Conservation (phyloP, 768 basidiomycete species). For the Calvatia gigantea region DNA sequence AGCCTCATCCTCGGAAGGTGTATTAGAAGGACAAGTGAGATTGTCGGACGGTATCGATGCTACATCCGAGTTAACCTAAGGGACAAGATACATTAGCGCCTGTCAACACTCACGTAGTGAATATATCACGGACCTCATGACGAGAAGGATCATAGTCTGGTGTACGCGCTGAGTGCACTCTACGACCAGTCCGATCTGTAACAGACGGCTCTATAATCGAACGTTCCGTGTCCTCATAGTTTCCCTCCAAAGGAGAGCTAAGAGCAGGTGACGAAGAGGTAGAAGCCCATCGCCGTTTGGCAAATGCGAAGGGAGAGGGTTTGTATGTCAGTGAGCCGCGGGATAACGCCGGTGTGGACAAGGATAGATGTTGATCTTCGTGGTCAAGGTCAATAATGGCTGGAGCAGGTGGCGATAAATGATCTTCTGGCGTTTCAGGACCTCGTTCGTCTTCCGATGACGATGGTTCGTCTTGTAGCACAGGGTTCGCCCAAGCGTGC, state of each 20-base stretch:
- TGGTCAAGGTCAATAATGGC: slow-evolving; percentile 20
- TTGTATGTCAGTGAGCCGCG: slow-evolving; percentile 49
- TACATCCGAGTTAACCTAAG: slow-evolving; percentile 1
- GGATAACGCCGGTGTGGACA: slow-evolving; percentile 21
- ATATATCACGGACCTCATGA: slow-evolving; percentile 13
- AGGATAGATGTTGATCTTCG: slow-evolving; percentile 14
- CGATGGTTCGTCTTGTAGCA: slow-evolving; percentile 38
- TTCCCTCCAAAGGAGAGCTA: neutral
- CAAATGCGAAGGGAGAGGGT: slow-evolving; percentile 62
- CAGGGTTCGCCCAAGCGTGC: slow-evolving; percentile 50
- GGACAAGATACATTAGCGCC: neutral
- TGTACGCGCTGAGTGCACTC: neutral
- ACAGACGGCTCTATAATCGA: neutral
- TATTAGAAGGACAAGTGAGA: slow-evolving; percentile 17
- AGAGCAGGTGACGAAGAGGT: neutral
- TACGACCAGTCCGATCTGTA: neutral
- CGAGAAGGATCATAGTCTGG: neutral
- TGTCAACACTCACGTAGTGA: neutral
- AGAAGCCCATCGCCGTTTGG: slow-evolving; percentile 54
- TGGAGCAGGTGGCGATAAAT: slow-evolving; percentile 37
- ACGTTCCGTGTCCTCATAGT: slow-evolving; percentile 1
- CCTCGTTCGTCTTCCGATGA: slow-evolving; percentile 48
- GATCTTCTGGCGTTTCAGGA: slow-evolving; percentile 59
- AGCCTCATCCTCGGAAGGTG: slow-evolving; percentile 19
- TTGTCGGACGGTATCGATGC: neutral